Evolutionary conservation across 805 yeast genomes (phyloP).

Genomic region (Saccharomyces mikatae): DNA sequence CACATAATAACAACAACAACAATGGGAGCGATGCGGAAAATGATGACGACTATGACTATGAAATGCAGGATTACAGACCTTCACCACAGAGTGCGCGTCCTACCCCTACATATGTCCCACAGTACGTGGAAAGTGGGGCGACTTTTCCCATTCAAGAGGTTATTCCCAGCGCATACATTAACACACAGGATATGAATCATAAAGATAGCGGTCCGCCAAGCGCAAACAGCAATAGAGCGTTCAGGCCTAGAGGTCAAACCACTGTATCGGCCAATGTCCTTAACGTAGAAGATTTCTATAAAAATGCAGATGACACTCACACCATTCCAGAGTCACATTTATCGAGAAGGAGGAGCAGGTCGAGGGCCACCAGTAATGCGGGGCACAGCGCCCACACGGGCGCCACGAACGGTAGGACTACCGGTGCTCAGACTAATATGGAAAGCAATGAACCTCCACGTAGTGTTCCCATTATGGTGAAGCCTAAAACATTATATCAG

Average conservation of each 20-base stretch:
- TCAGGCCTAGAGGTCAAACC: slow-evolving; percentile 14
- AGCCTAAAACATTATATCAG: slow-evolving; percentile 32
- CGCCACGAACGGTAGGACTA: not conserved
- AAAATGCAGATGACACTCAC: slow-evolving; percentile 5
- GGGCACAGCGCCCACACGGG: slow-evolving; percentile 5
- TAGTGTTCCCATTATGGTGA: slow-evolving; percentile 26
- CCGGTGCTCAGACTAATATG: not conserved
- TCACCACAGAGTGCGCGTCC: slow-evolving; percentile 6
- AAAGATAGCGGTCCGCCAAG: not conserved
- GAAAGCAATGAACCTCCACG: not conserved
- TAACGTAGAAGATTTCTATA: slow-evolving; percentile 13
- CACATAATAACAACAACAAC: not conserved
- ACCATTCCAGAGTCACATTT: slow-evolving; percentile 2
- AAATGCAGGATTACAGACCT: slow-evolving; percentile 14
- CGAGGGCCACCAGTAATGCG: not conserved
- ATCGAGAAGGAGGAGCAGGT: not conserved
- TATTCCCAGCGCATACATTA: slow-evolving; percentile 14
- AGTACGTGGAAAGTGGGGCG: slow-evolving; percentile 12
- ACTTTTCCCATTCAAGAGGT: slow-evolving; percentile 27
- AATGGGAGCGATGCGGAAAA: not conserved
- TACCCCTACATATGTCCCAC: slow-evolving; percentile 22
- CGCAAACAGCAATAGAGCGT: not conserved
- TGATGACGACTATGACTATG: slow-evolving; percentile 15
- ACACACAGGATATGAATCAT: slow-evolving; percentile 12
- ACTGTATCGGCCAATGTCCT: slow-evolving; percentile 19